These are phyloP conservation scores for Tetratostichococcus sp. DNA, from an alignment of 139 green algal genomes.

Conservation along the genomic window DNA sequence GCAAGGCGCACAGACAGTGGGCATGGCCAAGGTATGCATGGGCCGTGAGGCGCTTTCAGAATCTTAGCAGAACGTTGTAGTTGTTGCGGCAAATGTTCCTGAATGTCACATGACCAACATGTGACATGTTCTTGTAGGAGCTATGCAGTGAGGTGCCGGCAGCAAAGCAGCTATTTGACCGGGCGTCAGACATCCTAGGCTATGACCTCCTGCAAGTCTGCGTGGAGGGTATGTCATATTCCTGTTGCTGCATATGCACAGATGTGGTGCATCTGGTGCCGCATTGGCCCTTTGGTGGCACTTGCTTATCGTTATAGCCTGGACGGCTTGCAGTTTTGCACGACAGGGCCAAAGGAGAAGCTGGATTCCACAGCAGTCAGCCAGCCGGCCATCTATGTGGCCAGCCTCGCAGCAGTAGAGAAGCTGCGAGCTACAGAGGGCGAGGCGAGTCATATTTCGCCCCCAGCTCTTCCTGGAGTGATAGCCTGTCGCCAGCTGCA, in stretches of 20 bases:
- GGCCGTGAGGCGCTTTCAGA: no score
- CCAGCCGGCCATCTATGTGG: conserved; percentile 98
- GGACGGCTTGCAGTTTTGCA: no score
- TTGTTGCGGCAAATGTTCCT: no score
- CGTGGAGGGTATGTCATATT: conserved; percentile 42
- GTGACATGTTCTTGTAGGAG: conserved; percentile 49
- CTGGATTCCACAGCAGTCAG: conserved; percentile 90
- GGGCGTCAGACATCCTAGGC: conserved; percentile 90
- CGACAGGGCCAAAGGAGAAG: conserved; percentile 88
- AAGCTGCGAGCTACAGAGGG: conserved; percentile 79
- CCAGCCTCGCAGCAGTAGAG: conserved; percentile 92
- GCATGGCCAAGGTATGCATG: conserved; percentile 62
- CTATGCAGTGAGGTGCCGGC: conserved; percentile 71
- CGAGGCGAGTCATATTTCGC: conserved; percentile 18
- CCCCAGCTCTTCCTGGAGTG: no score
- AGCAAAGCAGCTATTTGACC: conserved; percentile 91
- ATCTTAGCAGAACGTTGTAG: no score
- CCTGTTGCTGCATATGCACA: no score
- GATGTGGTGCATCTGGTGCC: no score
- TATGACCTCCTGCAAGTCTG: conserved; percentile 97
- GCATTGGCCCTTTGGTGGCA: no score
- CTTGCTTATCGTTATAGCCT: no score
- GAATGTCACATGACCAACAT: no score
- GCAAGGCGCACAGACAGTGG: conserved; percentile 79
- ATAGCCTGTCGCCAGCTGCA: no score